Base-by-base conservation (phyloP, 2,329 filamentous ascomycete genomes). In the Coniella lustricola region DNA sequence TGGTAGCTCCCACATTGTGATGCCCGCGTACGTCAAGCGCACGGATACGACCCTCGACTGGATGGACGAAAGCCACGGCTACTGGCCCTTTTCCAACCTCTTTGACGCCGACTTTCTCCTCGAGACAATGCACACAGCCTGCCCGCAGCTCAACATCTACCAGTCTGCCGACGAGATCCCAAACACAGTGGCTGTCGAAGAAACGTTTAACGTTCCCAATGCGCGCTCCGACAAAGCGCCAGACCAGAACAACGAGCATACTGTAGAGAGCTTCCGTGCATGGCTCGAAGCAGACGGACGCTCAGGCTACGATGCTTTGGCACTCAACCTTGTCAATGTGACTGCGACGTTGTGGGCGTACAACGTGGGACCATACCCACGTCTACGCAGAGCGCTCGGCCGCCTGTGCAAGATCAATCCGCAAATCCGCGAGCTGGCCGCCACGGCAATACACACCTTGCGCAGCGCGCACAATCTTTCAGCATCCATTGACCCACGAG, bases 261-360 rank as follows among this genome's bases (percentile, higher is more conserved):
- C 22, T 16, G 7, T 32, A 3, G 33, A 17, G 3, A 16, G 32
- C 18, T 44, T 48, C 17, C 17, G 34, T 4, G 48, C 48, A 14
- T 44, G 49, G 35, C 44, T 55, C 29, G 25, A 5, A 10, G 51
- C 44, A 5, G 44, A 37, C 16, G 36, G 34, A 48, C 46, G 44
- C 16, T 4, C 25, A 4, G 48, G 52, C 8, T 51, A 55, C 42
- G 46, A 49, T 40, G 46, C 54, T 1, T 37, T 44, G 7, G 50
- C 50, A 44, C 44, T 55, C 25, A 57, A 57, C 39, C 54, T 57
- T 17, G 49, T 57, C 12, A 49, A 43, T 20, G 45, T 52, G 13
- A 43, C 45, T 21, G 55, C 39, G 13, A 25, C 40, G 17, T 25
- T 48, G 13, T 38, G 39, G 38, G 34, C 25, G 12, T 43, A 32